These are phyloP conservation scores for Paramecium biaurelia DNA, from an alignment of 73 alveolate genomes.

Conservation along the genomic window DNA sequence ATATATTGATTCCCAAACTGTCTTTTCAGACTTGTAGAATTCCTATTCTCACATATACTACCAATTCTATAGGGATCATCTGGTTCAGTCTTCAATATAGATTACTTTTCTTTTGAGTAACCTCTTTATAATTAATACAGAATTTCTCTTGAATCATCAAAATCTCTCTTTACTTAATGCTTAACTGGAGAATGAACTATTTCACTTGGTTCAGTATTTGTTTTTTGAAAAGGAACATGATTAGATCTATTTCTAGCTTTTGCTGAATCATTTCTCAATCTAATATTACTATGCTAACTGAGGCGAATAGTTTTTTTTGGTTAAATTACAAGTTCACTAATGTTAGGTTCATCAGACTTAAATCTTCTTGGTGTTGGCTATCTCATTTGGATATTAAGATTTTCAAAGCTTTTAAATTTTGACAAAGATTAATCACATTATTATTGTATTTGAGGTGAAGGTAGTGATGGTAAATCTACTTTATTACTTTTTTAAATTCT, in stretches of 20 bases:
- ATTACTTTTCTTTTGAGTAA: neutral
- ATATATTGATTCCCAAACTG: neutral
- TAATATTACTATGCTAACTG: neutral
- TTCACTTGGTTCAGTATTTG: slow-evolving; percentile 34
- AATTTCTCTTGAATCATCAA: slow-evolving; percentile 43
- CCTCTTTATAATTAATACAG: neutral
- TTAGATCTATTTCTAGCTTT: neutral
- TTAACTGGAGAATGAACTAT: neutral
- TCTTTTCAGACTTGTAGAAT: neutral
- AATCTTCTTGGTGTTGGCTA: slow-evolving; percentile 28
- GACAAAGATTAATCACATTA: slow-evolving; percentile 22
- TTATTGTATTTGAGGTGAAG: neutral
- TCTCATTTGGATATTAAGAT: neutral
- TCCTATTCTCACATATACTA: neutral
- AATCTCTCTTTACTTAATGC: neutral
- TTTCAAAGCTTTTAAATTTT: slow-evolving; percentile 9
- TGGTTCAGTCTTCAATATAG: neutral
- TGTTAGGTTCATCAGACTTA: slow-evolving; percentile 7
- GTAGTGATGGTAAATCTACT: neutral
- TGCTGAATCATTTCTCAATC: neutral
- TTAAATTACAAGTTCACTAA: neutral
- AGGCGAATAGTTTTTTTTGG: neutral
- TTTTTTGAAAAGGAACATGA: neutral
- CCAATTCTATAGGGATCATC: slow-evolving; percentile 35
- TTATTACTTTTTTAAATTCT: neutral